Base-by-base conservation (phyloP, 768 basidiomycete species). In the Leccinellum rugosiceps region DNA sequence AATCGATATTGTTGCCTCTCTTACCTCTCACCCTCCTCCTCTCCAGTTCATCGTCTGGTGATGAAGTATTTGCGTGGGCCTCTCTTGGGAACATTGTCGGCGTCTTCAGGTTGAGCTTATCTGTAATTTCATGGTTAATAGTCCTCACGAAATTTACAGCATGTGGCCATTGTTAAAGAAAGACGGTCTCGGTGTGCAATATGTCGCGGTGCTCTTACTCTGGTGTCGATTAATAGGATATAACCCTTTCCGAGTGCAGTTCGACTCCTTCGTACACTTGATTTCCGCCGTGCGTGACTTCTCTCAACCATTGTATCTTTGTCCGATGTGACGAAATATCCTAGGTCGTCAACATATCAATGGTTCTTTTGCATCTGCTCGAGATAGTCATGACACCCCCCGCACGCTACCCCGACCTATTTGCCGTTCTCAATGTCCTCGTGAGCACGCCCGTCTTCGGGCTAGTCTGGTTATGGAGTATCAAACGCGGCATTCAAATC, bases 111-210 rank as follows among this genome's bases (percentile, higher is more conserved):
- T 94, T 43, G 43, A 83, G 64, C 2, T 41, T 13, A 23, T 31
- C 49, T 19, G 1, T 21, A 28, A 17, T 6, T 4, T 45, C 19
- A 0, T 13, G 7, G 30, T 23, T 3, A 0, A 26, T 11, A 7
- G 6, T 52, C 23, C 38, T 61, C 17, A 62, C n/a, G 6, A 13
- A 3, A 3, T 17, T 50, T 23, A n/a, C 67, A 95, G 95, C 67
- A 94, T 97, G 91, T 98, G 90, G 88, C 94, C 95, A 0, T 72
- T 97, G 21, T 73, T 97, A 26, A 83, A 86, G 65, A 80, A 82
- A 58, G 95, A 97, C 59, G 90, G 89, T 0, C 79, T 90, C 9
- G 84, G 79, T 0, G 61, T 90, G 15, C 91, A 90, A 70, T 95
- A 94, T 63, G 53, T 88, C 38, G 85, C 83, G 0, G 72, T 85